Evolutionary conservation across 805 yeast genomes (phyloP).

Genomic region (Metschnikowia matae): DNA sequence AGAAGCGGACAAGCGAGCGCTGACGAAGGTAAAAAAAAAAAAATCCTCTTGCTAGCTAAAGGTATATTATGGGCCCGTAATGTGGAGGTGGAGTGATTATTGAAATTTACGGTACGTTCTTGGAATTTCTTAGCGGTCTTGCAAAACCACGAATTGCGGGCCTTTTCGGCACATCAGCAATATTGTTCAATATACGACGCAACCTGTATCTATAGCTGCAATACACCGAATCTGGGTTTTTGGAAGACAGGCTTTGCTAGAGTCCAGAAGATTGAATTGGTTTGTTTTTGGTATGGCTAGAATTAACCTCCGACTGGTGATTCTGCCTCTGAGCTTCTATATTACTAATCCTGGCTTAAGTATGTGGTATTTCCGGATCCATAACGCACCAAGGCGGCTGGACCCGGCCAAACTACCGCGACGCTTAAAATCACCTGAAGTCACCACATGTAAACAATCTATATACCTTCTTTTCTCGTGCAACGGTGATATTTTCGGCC

Average conservation of each 20-base stretch:
- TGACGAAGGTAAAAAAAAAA: neutral
- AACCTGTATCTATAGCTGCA: conserved; percentile 2
- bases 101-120: neutral
- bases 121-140: neutral
- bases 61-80: neutral
- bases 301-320: neutral
- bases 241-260: neutral
- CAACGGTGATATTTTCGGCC: too few relatives aligned
- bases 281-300: too few relatives aligned
- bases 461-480: neutral
- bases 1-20: conserved; percentile 1
- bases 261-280: too few relatives aligned
- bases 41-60: too few relatives aligned
- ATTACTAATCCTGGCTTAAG: neutral
- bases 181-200: neutral
- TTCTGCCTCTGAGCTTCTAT: neutral
- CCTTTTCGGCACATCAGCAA: neutral
- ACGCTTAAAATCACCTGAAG: neutral
- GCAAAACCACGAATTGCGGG: too few relatives aligned
- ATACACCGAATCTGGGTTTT: neutral
- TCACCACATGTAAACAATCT: neutral
- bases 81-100: neutral
- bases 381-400: neutral
- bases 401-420: neutral
- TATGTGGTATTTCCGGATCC: neutral